Evolutionary conservation across 106 monocot genomes (phyloP).

Genomic region (Acorus calamus): DNA sequence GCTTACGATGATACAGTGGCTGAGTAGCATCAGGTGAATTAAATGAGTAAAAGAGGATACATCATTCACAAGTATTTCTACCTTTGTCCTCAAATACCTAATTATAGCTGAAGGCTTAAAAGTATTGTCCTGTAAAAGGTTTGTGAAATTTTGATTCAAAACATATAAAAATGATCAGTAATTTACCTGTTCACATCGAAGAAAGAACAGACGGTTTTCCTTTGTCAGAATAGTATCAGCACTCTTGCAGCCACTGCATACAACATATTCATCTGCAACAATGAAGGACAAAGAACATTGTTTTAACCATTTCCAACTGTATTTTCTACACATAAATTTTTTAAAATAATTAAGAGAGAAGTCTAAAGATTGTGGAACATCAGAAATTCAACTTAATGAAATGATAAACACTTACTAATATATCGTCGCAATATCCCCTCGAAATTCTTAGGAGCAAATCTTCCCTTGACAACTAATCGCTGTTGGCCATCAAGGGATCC

Average conservation of each 20-base stretch:
- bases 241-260: slow-evolving; percentile 97
- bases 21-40: too few species aligned
- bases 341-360: too few species aligned
- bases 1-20: too few species aligned
- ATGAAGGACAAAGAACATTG: background rate
- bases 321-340: too few species aligned
- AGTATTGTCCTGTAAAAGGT: background rate
- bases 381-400: background rate
- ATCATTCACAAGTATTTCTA: too few species aligned
- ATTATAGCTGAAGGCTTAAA: too few species aligned
- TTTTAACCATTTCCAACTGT: too few species aligned
- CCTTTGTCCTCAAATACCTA: too few species aligned
- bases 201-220: slow-evolving; percentile 91
- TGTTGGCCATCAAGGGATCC: slow-evolving; percentile 98
- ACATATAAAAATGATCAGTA: background rate
- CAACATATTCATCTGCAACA: slow-evolving; percentile 85
- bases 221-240: slow-evolving; percentile 86
- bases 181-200: slow-evolving; percentile 84
- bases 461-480: slow-evolving; percentile 89
- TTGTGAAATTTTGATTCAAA: background rate
- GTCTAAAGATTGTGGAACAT: too few species aligned
- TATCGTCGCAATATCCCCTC: slow-evolving; percentile 95
- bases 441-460: slow-evolving; percentile 98
- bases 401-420: slow-evolving; percentile 60
- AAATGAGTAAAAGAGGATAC: too few species aligned